Evolutionary conservation across 208 protist species (phyloP), one percentile per base, ranked within the genome.

Genomic region (Trypanosoma cruzi): DNA sequence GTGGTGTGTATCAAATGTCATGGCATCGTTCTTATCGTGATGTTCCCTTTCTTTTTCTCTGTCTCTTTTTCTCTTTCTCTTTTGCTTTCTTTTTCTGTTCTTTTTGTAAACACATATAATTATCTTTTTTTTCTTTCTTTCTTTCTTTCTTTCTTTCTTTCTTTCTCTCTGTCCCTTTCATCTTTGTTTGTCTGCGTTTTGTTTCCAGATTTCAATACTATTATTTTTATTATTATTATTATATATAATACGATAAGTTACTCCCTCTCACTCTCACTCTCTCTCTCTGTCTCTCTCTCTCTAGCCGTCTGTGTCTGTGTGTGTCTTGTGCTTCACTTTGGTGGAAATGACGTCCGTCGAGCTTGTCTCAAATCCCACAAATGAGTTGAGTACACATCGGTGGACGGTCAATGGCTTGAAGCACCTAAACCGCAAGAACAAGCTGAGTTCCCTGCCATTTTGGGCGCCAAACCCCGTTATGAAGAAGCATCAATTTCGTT

Each of bases 381-480:
- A 65, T 5, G 60, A 84, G 58, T 72, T 80, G n/a, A 83, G 80
- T 20, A 77, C 81, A 24, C 77, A 91, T 69, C 62, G 66, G 13
- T 91, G 84, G 85, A 61, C 58, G 7, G 64, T 76, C 14, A 3
- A 36, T 4, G 85, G 84, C 22, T 54, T 92, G 16, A 53, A 68
- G 20, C 63, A 86, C 37, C 77, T 96, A 4, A 87, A 72, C 28
- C 83, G 85, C 4, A 62, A 80, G 13, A 96, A 96, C 85, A 96
- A 96, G 68, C 61, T 92, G 8, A 80, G 70, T 31, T 93, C 90
- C 4, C 79, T 92, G 13, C 87, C 90, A 1, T 96, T 96, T 62
- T 93, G 85, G 84, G 64, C 82, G 1, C 90, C 87, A 4, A 93
- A 88, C 62, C 29, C 79, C 16, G 64, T 50, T 3, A 85, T 71